A percentile compares a stretch with the other conserved stretches of the same genome.
phyloP scores from a whole-genome alignment of 106 monocot species.

The Iris macrosiphon region DNA sequence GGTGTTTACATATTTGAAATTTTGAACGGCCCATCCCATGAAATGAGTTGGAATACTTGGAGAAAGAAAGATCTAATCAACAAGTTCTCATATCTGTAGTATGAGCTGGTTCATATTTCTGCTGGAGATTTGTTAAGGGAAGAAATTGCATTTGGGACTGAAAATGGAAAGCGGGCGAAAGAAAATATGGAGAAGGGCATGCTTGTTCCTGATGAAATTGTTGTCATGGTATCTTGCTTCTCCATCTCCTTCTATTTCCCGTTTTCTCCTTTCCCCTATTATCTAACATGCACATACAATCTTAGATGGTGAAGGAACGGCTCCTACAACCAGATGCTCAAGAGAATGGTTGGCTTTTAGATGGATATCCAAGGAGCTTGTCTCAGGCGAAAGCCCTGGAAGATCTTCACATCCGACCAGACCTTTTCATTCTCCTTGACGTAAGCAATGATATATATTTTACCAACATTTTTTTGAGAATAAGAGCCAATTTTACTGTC shows the following conservation, averaged over 20 bases:
- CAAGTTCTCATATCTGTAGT: slow-evolving; percentile 34
- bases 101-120: slow-evolving; percentile 78
- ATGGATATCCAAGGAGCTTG: slow-evolving; percentile 85
- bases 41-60: too few species aligned
- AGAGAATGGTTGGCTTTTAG: slow-evolving; percentile 88
- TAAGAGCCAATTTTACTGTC: too few species aligned
- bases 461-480: too few species aligned
- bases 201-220: slow-evolving; percentile 90
- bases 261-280: too few species aligned
- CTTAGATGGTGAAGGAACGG: slow-evolving; percentile 85
- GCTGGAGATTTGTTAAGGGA: slow-evolving; percentile 87
- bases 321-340: slow-evolving; percentile 59
- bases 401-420: slow-evolving; percentile 73
- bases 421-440: slow-evolving; percentile 85
- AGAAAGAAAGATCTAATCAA: not conserved
- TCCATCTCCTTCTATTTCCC: not conserved
- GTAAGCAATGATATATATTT: slow-evolving; percentile 83
- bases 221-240: slow-evolving; percentile 47
- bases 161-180: slow-evolving; percentile 81
- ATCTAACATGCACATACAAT: too few species aligned
- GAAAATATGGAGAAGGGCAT: slow-evolving; percentile 79
- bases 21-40: too few species aligned
- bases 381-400: slow-evolving; percentile 88
- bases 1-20: too few species aligned
- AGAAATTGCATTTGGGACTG: slow-evolving; percentile 69